These are phyloP conservation scores for Pythium scleroteichum DNA, from an alignment of 352 stramenopile genomes.

Conservation along the genomic window DNA sequence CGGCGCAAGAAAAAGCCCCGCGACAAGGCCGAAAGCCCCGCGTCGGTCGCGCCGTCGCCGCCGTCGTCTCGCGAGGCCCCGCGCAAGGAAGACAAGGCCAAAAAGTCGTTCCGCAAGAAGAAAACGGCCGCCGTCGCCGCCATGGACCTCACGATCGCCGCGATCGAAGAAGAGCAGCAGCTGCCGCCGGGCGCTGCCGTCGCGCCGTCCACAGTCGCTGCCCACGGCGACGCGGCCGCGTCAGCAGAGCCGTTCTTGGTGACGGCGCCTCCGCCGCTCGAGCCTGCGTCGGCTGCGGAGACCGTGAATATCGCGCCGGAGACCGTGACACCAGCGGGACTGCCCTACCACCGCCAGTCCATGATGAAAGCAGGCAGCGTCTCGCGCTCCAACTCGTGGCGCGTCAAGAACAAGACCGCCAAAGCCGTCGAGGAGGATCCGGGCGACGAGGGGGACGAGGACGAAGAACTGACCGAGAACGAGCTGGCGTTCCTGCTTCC, in stretches of 20 bases:
- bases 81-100: slow-evolving; percentile 11
- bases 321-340: background rate
- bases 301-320: background rate
- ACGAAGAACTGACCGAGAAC: slow-evolving; percentile 6
- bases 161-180: slow-evolving; percentile 14
- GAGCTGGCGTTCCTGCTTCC: slow-evolving; percentile 57
- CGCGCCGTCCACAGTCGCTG: background rate
- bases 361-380: slow-evolving; percentile 18
- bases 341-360: slow-evolving; percentile 23
- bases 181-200: background rate
- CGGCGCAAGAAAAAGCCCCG: background rate
- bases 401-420: slow-evolving; percentile 16
- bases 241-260: background rate
- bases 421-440: slow-evolving; percentile 12
- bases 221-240: background rate
- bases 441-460: background rate
- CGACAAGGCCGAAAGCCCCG: background rate
- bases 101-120: slow-evolving; percentile 21
- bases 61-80: background rate
- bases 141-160: slow-evolving; percentile 21
- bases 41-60: background rate
- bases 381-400: slow-evolving; percentile 18
- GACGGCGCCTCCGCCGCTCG: too few relatives aligned
- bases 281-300: background rate
- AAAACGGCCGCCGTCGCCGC: slow-evolving; percentile 2